Conservation (phyloP, 441 rosid genomes). For the Populus tomentosa region DNA sequence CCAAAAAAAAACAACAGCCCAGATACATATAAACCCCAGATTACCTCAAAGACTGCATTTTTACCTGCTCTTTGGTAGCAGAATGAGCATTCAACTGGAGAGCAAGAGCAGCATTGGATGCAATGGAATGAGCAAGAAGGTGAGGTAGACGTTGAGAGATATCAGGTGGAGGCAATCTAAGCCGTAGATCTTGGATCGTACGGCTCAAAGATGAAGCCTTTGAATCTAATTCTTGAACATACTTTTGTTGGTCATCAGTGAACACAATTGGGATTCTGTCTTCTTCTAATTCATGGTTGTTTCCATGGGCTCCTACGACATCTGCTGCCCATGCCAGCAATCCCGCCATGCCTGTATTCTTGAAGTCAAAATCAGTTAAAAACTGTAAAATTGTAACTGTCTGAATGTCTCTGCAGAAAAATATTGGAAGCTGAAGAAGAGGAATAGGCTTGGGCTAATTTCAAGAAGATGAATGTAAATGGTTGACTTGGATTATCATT, state of each 20-base stretch:
- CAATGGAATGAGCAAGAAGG: constrained; percentile 85
- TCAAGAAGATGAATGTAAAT: neutral
- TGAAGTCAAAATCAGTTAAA: too few species aligned
- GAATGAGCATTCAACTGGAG: constrained; percentile 91
- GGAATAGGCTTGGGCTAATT: neutral
- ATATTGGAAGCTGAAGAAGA: neutral
- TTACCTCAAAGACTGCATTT: neutral
- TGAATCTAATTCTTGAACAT: constrained; percentile 57
- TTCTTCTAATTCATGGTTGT: constrained; percentile 39
- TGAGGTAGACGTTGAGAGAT: constrained; percentile 88
- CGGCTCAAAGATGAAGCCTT: constrained; percentile 70
- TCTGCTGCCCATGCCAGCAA: constrained; percentile 84
- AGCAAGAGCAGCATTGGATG: constrained; percentile 83
- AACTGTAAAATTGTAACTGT: neutral
- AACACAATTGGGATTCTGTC: constrained; percentile 35
- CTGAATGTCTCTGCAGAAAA: neutral
- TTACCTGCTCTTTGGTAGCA: constrained; percentile 80
- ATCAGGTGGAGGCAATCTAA: constrained; percentile 77
- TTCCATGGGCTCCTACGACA: constrained; percentile 63
- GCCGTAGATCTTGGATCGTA: constrained; percentile 79
- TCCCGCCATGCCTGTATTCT: constrained; percentile 50
- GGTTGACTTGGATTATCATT: too few species aligned
- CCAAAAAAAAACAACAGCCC: neutral
- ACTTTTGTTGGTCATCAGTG: constrained; percentile 56
- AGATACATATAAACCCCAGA: neutral